These are phyloP conservation scores for Hanseniaspora occidentalis DNA, from an alignment of 805 yeast genomes.

Conservation along the genomic window DNA sequence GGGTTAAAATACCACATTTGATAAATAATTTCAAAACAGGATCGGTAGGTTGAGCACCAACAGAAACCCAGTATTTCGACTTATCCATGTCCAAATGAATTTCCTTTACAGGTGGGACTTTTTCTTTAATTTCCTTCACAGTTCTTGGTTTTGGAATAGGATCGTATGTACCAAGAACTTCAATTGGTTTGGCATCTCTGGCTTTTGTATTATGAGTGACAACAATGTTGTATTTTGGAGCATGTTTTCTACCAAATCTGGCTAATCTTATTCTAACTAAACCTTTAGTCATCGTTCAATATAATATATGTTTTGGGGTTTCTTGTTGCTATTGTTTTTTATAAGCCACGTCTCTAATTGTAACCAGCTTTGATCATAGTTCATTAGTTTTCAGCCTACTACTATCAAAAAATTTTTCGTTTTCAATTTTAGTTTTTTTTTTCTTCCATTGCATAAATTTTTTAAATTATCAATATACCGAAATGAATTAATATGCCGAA, in stretches of 20 bases:
- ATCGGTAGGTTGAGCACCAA: slow-evolving; percentile 90
- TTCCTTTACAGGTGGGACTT: slow-evolving; percentile 58
- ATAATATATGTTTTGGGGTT: background rate
- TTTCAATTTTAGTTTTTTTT: background rate
- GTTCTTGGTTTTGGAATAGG: slow-evolving; percentile 58
- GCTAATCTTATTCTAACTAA: slow-evolving; percentile 63
- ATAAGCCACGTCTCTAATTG: too few species aligned
- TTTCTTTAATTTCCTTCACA: slow-evolving; percentile 39
- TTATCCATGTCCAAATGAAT: slow-evolving; percentile 76
- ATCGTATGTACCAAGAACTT: slow-evolving; percentile 87
- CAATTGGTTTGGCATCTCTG: slow-evolving; percentile 81
- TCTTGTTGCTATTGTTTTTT: background rate
- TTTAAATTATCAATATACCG: too few species aligned
- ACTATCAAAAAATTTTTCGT: background rate
- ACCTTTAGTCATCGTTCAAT: background rate
- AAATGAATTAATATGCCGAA: too few species aligned
- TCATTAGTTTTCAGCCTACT: background rate
- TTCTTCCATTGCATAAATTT: too few species aligned
- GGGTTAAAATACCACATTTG: slow-evolving; percentile 42
- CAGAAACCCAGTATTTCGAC: slow-evolving; percentile 93
- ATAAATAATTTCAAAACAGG: slow-evolving; percentile 65
- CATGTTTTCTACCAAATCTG: slow-evolving; percentile 79
- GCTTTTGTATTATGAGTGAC: slow-evolving; percentile 46
- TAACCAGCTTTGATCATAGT: too few species aligned
- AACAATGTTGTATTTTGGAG: slow-evolving; percentile 85